These are phyloP conservation scores for Fraxinus ornus DNA, from an alignment of 305 asterid genomes.

Conservation along the genomic window DNA sequence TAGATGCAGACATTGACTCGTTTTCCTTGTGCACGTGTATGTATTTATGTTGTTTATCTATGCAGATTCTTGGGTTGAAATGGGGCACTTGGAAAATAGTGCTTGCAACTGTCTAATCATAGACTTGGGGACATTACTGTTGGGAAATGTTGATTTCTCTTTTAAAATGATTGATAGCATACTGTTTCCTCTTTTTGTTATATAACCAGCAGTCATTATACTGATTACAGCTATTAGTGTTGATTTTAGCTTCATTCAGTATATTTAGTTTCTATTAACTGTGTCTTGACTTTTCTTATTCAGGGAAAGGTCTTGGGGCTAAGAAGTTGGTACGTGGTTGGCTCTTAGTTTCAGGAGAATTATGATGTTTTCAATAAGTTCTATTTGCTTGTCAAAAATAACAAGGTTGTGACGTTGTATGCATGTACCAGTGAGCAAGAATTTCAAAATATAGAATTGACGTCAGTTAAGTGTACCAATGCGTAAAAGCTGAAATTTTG, in stretches of 20 bases:
- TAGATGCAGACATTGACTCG: neutral
- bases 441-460: constrained; percentile 8
- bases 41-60: neutral
- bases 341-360: constrained; percentile 18
- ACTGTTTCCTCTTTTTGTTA: neutral
- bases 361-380: constrained; percentile 22
- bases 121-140: neutral
- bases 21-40: neutral
- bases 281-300: constrained; percentile 17
- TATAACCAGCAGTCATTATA: neutral
- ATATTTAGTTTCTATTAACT: neutral
- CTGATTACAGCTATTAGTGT: neutral
- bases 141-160: neutral
- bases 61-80: constrained; percentile 6
- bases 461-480: constrained; percentile 16
- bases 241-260: neutral
- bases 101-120: neutral
- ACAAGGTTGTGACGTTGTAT: constrained; percentile 16
- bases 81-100: neutral
- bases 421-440: constrained; percentile 19
- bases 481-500: constrained; percentile 22
- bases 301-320: constrained; percentile 27
- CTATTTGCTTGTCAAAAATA: constrained; percentile 14
- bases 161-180: neutral
- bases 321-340: constrained; percentile 28